These are phyloP conservation scores for Sugiyamaella valdiviana DNA, from an alignment of 805 yeast species.

Conservation along the genomic window DNA sequence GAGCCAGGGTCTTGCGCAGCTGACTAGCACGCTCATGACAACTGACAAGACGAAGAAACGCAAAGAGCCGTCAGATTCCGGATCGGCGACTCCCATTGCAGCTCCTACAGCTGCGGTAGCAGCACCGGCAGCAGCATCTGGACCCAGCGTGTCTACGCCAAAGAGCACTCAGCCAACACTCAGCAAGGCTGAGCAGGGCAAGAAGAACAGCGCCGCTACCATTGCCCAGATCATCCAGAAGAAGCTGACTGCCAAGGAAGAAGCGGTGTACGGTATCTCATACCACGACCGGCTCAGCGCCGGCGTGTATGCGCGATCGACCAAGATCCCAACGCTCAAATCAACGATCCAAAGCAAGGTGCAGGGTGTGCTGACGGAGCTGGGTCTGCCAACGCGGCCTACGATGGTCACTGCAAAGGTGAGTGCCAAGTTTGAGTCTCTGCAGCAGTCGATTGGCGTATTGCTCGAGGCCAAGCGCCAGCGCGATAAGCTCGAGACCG, in stretches of 20 bases:
- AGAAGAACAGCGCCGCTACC: conserved; percentile 20
- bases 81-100: conserved; percentile 14
- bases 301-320: conserved; percentile 78
- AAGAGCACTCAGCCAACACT: conserved; percentile 4
- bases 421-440: conserved; percentile 66
- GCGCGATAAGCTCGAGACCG: conserved; percentile 81
- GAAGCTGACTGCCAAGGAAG: conserved; percentile 67
- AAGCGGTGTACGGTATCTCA: conserved; percentile 74
- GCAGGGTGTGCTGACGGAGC: conserved; percentile 59
- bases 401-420: conserved; percentile 81
- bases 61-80: conserved; percentile 20
- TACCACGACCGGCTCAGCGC: conserved; percentile 55
- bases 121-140: conserved; percentile 1
- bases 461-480: conserved; percentile 81
- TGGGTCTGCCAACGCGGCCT: conserved; percentile 75
- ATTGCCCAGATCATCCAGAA: conserved; percentile 36
- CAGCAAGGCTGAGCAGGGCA: conserved; percentile 5
- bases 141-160: conserved; percentile 1
- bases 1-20: conserved; percentile 83
- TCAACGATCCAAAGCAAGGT: conserved; percentile 67
- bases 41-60: conserved; percentile 50
- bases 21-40: conserved; percentile 71
- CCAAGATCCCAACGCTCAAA: conserved; percentile 69
- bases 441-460: conserved; percentile 61
- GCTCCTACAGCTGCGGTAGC: conserved; percentile 25